A percentile compares a stretch with the other conserved stretches of the same genome.
Conservation (phyloP, 768 basidiomycete species). For the Chalciporus chontae region DNA sequence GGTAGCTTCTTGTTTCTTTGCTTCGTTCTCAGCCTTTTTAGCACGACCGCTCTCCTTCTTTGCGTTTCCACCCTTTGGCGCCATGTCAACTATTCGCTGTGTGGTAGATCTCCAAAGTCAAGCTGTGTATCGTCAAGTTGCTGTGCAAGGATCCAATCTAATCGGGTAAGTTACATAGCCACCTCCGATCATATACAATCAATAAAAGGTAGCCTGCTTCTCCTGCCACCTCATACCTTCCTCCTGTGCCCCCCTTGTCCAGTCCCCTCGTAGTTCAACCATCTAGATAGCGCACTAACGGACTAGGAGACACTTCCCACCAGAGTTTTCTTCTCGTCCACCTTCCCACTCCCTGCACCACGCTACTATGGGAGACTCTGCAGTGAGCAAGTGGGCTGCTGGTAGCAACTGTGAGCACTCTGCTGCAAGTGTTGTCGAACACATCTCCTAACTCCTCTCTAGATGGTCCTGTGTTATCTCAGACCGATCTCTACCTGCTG, state of each 20-base stretch:
- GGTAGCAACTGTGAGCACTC: constrained; percentile 33
- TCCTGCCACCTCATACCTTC: not conserved
- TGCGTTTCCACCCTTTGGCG: constrained; percentile 84
- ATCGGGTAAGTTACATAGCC: constrained; percentile 24
- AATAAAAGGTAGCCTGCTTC: constrained; percentile 4
- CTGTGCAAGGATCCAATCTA: constrained; percentile 22
- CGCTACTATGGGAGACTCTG: constrained; percentile 25
- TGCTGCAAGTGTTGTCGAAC: not conserved
- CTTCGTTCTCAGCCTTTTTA: constrained; percentile 89
- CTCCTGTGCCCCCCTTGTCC: constrained; percentile 1
- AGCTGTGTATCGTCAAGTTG: constrained; percentile 14
- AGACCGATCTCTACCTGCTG: constrained; percentile 80
- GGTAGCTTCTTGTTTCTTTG: constrained; percentile 67
- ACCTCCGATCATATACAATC: constrained; percentile 13
- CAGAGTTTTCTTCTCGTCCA: not conserved
- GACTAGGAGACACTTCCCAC: not conserved
- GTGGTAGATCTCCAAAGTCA: not conserved
- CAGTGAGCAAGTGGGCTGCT: constrained; percentile 33
- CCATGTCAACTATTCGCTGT: constrained; percentile 44
- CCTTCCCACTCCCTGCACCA: not conserved
- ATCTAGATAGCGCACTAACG: not conserved
- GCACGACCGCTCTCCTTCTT: constrained; percentile 91
- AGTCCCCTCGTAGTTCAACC: not conserved
- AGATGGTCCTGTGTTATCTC: constrained; percentile 79
- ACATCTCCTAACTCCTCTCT: not conserved